Base-by-base conservation (phyloP, 352 stramenopile genomes). In the Phytophthora pini region DNA sequence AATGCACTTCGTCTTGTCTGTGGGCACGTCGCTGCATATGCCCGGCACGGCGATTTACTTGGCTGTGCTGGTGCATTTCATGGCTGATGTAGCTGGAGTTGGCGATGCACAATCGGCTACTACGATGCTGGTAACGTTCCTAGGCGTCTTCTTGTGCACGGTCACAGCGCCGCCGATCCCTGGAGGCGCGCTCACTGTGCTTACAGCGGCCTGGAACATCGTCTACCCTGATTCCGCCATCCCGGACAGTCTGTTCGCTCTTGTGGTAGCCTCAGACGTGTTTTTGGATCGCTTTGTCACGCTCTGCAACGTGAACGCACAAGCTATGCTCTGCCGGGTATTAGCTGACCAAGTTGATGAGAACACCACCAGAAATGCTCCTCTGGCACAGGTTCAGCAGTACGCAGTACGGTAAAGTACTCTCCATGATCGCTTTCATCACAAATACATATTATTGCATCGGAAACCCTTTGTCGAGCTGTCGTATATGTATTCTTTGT, bases 11-110 rank as follows among this genome's bases (percentile, higher is more conserved):
- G 72, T 93, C 38, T 80, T 93, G 70, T 82, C 82, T 1, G 79
- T 91, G 34, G 82, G 81, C 22, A 79, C 79, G 3, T 76, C 76
- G 32, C 58, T 95, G 22, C 83, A 93, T 67, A 90, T 88, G 82
- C 86, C 85, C 61, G 87, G 87, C 22, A 89, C 84, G 27, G 84
- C 81, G 11, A 82, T 95, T 24, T 95, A 95, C 53, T 63, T 95
- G 27, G 70, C 79, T 26, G 75, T 92, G 67, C 68, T 89, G 62
- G 70, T 91, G 29, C 84, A 93, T 64, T 89, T 89, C 60, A 78
- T 95, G 51, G 76, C 80, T 20, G 82, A 89, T 48, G 70, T 83
- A 39, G 75, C 76, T 20, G 85, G 80, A 2, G 63, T 89, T 10
- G 57, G 38, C 4, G 53, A 53, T 17, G 36, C 81, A 6, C 58